Evolutionary conservation across 2,329 filamentous ascomycete species (phyloP).

Genomic region (Ophiostoma ips): DNA sequence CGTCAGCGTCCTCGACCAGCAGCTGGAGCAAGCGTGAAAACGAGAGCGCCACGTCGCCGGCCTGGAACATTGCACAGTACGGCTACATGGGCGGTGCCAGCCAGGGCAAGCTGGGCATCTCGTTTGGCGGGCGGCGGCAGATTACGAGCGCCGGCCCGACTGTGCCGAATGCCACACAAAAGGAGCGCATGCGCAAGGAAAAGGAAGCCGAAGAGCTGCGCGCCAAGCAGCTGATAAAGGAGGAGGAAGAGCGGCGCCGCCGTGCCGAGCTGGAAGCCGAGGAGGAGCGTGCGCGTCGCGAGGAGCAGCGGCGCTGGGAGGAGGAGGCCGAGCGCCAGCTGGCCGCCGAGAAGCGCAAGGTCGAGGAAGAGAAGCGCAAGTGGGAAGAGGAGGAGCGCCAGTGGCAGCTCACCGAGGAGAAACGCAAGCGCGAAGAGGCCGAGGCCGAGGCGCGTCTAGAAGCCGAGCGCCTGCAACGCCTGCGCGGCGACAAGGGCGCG

Average conservation of each 20-base stretch:
- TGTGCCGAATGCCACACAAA: slow-evolving; percentile 72
- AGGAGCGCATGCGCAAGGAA: slow-evolving; percentile 53
- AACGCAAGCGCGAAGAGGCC: slow-evolving; percentile 55
- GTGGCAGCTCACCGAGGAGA: slow-evolving; percentile 58
- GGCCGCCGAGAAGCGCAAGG: slow-evolving; percentile 41
- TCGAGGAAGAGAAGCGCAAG: slow-evolving; percentile 46
- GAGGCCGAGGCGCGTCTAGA: slow-evolving; percentile 55
- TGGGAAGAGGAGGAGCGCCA: slow-evolving; percentile 54
- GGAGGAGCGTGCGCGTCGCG: slow-evolving; percentile 45
- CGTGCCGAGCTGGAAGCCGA: slow-evolving; percentile 38
- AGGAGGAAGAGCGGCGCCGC: slow-evolving; percentile 35
- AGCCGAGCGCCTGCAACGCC: slow-evolving; percentile 49
- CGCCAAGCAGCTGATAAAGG: slow-evolving; percentile 34
- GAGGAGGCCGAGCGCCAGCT: slow-evolving; percentile 46
- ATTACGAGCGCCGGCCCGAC: slow-evolving; percentile 72
- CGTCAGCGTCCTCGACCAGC: slow-evolving; percentile 52
- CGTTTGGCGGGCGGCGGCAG: slow-evolving; percentile 81
- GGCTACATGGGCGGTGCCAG: slow-evolving; percentile 96
- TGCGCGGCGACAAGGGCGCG: slow-evolving; percentile 36
- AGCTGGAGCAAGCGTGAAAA: slow-evolving; percentile 84
- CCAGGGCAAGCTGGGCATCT: slow-evolving; percentile 86
- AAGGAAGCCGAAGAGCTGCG: slow-evolving; percentile 46
- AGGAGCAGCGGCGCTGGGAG: slow-evolving; percentile 55
- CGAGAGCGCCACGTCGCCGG: slow-evolving; percentile 67
- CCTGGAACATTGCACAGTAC: slow-evolving; percentile 98